These are phyloP conservation scores for Lophiostoma macrostomum DNA, from an alignment of 495 filamentous ascomycete genomes.

Conservation along the genomic window DNA sequence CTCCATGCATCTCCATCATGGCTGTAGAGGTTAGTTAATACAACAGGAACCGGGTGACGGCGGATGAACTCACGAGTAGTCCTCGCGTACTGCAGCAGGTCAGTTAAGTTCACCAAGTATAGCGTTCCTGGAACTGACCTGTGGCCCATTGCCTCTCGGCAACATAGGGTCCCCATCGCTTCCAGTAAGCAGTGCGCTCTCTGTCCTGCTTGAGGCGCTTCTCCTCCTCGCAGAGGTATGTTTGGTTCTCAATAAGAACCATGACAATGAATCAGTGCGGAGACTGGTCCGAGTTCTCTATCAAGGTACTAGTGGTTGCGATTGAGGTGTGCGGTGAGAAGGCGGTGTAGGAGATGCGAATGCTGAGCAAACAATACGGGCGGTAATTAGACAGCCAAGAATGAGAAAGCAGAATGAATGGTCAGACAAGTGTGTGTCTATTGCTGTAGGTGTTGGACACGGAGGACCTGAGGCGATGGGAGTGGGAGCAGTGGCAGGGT, in stretches of 20 bases:
- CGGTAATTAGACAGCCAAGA: constrained; percentile 23
- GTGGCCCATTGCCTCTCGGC: constrained; percentile 87
- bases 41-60: constrained; percentile 14
- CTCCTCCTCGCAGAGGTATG: constrained; percentile 83
- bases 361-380: not conserved
- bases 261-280: constrained; percentile 46
- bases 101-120: constrained; percentile 14
- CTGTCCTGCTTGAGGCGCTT: constrained; percentile 81
- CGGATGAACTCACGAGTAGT: constrained; percentile 70
- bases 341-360: constrained; percentile 4
- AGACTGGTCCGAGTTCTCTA: not conserved
- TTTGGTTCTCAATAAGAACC: constrained; percentile 83
- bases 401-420: constrained; percentile 18
- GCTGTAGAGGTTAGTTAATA: constrained; percentile 36
- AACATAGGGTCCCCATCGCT: constrained; percentile 85
- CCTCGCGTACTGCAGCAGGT: constrained; percentile 71
- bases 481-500: not conserved
- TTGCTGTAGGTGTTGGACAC: not conserved
- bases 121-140: constrained; percentile 47
- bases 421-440: not conserved
- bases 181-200: constrained; percentile 82
- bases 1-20: constrained; percentile 92
- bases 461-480: not conserved
- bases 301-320: not conserved
- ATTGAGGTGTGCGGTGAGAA: not conserved